These are phyloP conservation scores for Hemileia vastatrix DNA, from an alignment of 1,284 basidiomycete genomes.

Conservation along the genomic window DNA sequence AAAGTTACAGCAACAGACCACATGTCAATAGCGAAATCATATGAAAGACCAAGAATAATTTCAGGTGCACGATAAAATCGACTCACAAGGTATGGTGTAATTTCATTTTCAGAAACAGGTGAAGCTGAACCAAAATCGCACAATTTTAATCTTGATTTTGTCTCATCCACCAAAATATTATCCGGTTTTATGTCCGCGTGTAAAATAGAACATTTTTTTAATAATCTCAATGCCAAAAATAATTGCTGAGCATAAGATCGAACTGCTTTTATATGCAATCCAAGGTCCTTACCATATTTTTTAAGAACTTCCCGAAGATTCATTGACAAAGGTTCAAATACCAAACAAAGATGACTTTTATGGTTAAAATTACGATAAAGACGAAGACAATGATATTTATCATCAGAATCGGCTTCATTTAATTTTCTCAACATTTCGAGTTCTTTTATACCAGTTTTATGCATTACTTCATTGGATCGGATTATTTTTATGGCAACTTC, in stretches of 20 bases:
- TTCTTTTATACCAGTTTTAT: conserved; percentile 88
- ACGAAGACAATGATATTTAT: conserved; percentile 88
- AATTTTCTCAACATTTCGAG: conserved; percentile 76
- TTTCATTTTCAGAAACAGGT: conserved; percentile 84
- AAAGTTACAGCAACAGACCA: conserved; percentile 97
- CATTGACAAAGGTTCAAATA: conserved; percentile 92
- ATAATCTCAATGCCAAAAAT: conserved; percentile 71
- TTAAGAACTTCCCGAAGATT: conserved; percentile 96
- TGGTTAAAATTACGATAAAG: conserved; percentile 90
- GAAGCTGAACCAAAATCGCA: conserved; percentile 94
- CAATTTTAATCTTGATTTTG: conserved; percentile 82
- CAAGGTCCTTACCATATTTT: conserved; percentile 93
- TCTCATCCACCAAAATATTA: conserved; percentile 92
- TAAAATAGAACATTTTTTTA: conserved; percentile 82
- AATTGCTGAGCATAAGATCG: conserved; percentile 92
- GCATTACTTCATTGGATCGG: conserved; percentile 91
- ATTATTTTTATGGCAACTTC: conserved; percentile 98
- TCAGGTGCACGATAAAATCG: conserved; percentile 97
- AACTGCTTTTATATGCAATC: conserved; percentile 90
- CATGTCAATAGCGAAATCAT: conserved; percentile 83
- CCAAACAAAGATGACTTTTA: conserved; percentile 86
- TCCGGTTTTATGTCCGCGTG: conserved; percentile 98
- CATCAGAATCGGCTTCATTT: conserved; percentile 78
- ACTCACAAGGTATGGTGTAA: conserved; percentile 95
- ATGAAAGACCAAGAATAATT: conserved; percentile 94